Evolutionary conservation across 345 rosid species (phyloP).

Genomic region (Turnera subulata): DNA sequence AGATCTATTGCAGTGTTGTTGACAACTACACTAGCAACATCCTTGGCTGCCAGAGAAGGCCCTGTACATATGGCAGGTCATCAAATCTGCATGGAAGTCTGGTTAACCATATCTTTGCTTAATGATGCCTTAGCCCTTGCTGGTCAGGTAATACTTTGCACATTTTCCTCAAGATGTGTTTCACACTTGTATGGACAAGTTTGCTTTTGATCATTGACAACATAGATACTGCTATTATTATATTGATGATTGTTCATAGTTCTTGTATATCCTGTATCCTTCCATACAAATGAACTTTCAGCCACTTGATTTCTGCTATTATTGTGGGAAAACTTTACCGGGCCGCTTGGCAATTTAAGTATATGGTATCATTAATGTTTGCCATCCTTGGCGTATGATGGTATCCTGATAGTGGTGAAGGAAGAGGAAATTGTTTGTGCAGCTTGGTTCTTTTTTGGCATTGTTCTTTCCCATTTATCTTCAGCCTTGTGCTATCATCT

Average conservation of each 20-base stretch:
- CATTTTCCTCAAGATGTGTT: conserved; percentile 4
- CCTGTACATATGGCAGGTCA: conserved; percentile 90
- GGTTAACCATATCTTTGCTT: conserved; percentile 89
- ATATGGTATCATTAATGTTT: background rate
- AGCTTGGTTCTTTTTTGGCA: background rate
- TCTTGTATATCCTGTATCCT: no score
- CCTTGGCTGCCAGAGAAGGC: conserved; percentile 84
- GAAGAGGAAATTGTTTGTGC: background rate
- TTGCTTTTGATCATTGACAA: no score
- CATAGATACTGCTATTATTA: no score
- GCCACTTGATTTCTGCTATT: no score
- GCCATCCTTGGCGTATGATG: no score
- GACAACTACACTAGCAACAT: conserved; percentile 78
- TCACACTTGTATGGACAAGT: background rate
- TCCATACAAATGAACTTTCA: no score
- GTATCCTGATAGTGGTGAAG: background rate
- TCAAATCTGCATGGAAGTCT: conserved; percentile 82
- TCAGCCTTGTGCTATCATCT: background rate
- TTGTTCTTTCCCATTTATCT: background rate
- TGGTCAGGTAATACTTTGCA: conserved; percentile 61
- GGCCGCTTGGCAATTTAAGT: background rate
- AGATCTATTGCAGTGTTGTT: conserved; percentile 79
- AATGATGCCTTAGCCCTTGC: conserved; percentile 95
- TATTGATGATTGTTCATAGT: no score
- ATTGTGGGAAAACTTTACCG: no score